Conservation (phyloP, 306 rosid species). For the Medicago ruthenica region DNA sequence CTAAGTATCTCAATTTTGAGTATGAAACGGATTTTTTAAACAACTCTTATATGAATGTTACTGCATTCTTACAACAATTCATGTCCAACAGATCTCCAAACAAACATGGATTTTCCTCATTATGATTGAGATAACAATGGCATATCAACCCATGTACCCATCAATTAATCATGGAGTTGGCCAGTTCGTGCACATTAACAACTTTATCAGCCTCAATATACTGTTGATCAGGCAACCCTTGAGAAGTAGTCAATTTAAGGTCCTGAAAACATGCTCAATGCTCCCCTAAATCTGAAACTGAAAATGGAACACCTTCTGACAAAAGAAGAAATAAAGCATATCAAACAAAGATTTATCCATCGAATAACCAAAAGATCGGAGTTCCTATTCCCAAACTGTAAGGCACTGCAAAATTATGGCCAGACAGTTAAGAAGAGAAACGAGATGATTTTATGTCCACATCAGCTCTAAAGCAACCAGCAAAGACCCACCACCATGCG, state of each 20-base stretch:
- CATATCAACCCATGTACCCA: slow-evolving; percentile 43
- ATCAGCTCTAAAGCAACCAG: slow-evolving; percentile 71
- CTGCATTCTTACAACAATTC: slow-evolving; percentile 24
- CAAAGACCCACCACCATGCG: slow-evolving; percentile 51
- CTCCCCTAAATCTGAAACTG: slow-evolving; percentile 55
- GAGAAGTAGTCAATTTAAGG: slow-evolving; percentile 42
- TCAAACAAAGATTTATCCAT: slow-evolving; percentile 40
- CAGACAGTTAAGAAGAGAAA: slow-evolving; percentile 58
- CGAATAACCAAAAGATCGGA: slow-evolving; percentile 22
- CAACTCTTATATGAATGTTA: neutral
- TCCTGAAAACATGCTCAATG: slow-evolving; percentile 49
- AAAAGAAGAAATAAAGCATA: slow-evolving; percentile 48
- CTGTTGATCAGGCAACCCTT: slow-evolving; percentile 46
- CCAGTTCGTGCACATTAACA: slow-evolving; percentile 41
- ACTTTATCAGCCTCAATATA: slow-evolving; percentile 47
- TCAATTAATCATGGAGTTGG: slow-evolving; percentile 31
- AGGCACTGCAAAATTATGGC: slow-evolving; percentile 42
- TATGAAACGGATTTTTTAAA: neutral
- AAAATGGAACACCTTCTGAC: slow-evolving; percentile 49
- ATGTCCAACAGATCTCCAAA: slow-evolving; percentile 40
- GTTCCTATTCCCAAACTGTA: slow-evolving; percentile 53
- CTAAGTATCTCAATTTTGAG: slow-evolving; percentile 11
- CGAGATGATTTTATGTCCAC: slow-evolving; percentile 48
- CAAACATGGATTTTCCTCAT: slow-evolving; percentile 22
- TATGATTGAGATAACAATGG: slow-evolving; percentile 34